Evolutionary conservation across 169 alveolate species (phyloP).

Genomic region (Sarcocystis neurona): DNA sequence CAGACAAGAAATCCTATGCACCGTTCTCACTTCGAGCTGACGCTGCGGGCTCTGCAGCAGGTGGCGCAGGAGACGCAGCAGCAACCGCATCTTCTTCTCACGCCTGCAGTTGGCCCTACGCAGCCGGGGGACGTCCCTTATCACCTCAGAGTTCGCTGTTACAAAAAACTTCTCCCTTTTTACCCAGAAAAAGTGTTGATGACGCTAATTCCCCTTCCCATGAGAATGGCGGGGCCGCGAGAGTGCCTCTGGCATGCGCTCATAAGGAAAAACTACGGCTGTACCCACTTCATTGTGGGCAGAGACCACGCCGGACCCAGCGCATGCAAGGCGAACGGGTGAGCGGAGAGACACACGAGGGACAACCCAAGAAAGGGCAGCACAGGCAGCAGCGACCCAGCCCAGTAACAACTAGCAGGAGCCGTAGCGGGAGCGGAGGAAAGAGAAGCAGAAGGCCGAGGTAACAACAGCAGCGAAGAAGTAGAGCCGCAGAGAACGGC

Average conservation of each 20-base stretch:
- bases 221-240: conserved; percentile 78
- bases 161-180: conserved; percentile 44
- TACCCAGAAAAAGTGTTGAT: conserved; percentile 49
- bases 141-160: conserved; percentile 63
- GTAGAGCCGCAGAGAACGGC: too few species aligned
- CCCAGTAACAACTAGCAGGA: too few species aligned
- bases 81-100: conserved; percentile 57
- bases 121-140: conserved; percentile 73
- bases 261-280: conserved; percentile 71
- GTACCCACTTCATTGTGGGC: conserved; percentile 74
- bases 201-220: conserved; percentile 67
- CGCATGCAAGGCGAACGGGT: conserved; percentile 40
- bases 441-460: too few species aligned
- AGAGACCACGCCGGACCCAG: conserved; percentile 75
- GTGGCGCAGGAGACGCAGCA: conserved; percentile 22
- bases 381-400: too few species aligned
- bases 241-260: conserved; percentile 73
- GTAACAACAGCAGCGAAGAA: too few species aligned
- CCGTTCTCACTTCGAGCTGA: conserved; percentile 69
- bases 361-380: too few species aligned
- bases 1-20: conserved; percentile 75
- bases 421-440: too few species aligned
- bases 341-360: background rate
- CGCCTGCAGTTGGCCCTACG: conserved; percentile 73
- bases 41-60: conserved; percentile 32